phyloP scores from a whole-genome alignment of 305 asterid genomes.

The Andrographis paniculata region DNA sequence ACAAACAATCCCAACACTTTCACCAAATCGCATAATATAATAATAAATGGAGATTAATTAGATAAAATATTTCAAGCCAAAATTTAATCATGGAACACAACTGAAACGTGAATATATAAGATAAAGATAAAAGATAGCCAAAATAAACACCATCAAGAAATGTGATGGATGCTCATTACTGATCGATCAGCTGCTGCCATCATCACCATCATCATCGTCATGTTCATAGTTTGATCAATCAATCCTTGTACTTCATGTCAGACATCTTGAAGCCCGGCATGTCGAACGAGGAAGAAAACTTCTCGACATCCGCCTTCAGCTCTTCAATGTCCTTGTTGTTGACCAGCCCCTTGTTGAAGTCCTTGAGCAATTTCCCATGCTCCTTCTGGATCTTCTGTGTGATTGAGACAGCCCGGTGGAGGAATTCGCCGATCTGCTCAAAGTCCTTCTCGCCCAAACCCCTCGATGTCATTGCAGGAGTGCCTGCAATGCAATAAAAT shows the following conservation, averaged over 20 bases:
- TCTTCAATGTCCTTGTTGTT: slow-evolving; percentile 78
- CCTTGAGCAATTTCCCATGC: slow-evolving; percentile 76
- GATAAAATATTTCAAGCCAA: too few relatives aligned
- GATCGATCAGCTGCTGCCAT: too few relatives aligned
- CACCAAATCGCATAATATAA: background rate
- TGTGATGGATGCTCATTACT: too few relatives aligned
- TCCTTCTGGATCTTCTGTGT: slow-evolving; percentile 85
- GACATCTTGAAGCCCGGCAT: slow-evolving; percentile 92
- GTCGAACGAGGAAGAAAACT: slow-evolving; percentile 64
- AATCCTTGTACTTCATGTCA: slow-evolving; percentile 82
- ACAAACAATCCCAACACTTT: background rate
- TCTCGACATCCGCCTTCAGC: slow-evolving; percentile 82
- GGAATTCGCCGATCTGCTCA: slow-evolving; percentile 88
- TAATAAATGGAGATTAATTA: too few relatives aligned
- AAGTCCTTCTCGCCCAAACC: slow-evolving; percentile 92
- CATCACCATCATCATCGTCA: too few relatives aligned
- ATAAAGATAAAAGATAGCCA: too few relatives aligned
- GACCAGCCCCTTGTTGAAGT: slow-evolving; percentile 80
- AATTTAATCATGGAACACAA: too few relatives aligned
- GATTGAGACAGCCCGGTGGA: slow-evolving; percentile 66
- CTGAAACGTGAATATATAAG: too few relatives aligned
- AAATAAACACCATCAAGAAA: too few relatives aligned
- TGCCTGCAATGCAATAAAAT: slow-evolving; percentile 33
- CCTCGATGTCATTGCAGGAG: slow-evolving; percentile 98
- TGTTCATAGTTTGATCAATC: slow-evolving; percentile 2